Base-by-base conservation (phyloP, 768 basidiomycete genomes). In the Mycena capillaripes region DNA sequence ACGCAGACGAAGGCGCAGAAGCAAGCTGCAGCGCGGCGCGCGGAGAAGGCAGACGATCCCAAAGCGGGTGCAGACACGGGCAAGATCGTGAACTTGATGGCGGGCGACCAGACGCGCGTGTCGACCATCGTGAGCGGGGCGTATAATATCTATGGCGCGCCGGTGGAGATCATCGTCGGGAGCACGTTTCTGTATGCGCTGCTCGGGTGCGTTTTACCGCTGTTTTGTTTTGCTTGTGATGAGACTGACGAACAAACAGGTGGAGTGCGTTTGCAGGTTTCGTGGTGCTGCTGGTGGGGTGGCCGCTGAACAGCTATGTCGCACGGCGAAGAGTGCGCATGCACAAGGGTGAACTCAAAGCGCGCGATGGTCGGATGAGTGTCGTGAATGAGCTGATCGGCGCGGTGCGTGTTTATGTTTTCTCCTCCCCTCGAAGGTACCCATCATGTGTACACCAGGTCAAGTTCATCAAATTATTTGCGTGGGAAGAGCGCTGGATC, bases 61-160 rank as follows among this genome's bases (percentile, higher is more conserved):
- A 92, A 89, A 73, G 89, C 57, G 27, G 93, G 95, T 19, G 96
- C 96, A 10, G 94, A 96, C 78, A 86, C 94, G 16, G 96, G 96
- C 16, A 96, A 97, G 80, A 95, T 97, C 62, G 94, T 97, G 65
- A 95, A 95, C 74, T 82, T 97, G 50, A 97, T 97, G 95, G 91
- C 93, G 23, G 90, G 89, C 17, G 94, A 95, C 79, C 90, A 91
- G 9, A 92, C 90, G 77, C 83, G 86, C 64, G 86, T 73, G 25
- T 46, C 50, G 27, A 65, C 67, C 17, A 69, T 73, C 36, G 56
- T 73, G 32, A 65, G 56, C 36, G 67, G 67, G 16, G 62, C 63
- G 66, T 69, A 65, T 30, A 65, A 69, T 34, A 65, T 73, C 10
- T 74, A 74, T 21, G 90, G 90, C 76, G 85, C 89, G 16, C 90